Conservation (phyloP, 192 early-diverging fungal genomes). For the Jimgerdemannia lactiflua region DNA sequence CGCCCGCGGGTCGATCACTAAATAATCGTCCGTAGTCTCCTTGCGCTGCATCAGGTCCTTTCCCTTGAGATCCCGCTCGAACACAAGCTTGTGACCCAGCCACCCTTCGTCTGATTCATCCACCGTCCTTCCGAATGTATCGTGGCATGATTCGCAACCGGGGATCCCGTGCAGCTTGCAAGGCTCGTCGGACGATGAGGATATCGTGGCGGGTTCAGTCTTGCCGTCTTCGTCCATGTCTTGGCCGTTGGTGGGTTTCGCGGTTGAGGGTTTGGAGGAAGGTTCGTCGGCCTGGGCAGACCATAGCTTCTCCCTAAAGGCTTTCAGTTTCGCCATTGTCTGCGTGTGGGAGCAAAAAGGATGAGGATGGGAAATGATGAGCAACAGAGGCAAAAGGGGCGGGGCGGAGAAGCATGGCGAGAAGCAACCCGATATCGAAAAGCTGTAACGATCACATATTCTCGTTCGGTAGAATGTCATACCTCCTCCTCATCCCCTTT, state of each 20-base stretch:
- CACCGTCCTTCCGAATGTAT: conserved; percentile 41
- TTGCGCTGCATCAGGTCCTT: conserved; percentile 51
- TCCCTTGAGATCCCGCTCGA: conserved; percentile 66
- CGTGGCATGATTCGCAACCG: conserved; percentile 68
- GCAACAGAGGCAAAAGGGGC: no score
- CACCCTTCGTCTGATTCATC: conserved; percentile 58
- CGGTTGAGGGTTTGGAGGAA: no score
- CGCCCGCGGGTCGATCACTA: conserved; percentile 62
- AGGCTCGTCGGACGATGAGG: conserved; percentile 1
- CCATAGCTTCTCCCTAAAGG: conserved; percentile 52
- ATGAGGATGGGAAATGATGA: no score
- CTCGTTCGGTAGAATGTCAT: no score
- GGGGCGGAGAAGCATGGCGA: no score
- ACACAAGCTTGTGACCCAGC: conserved; percentile 76
- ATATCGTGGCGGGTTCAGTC: no score
- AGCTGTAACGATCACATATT: no score
- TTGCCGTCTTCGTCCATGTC: conserved; percentile 30
- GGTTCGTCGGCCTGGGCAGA: conserved; percentile 10
- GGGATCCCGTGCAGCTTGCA: conserved; percentile 71
- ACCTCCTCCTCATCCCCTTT: no score
- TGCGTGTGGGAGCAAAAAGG: no score
- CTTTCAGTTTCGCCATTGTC: conserved; percentile 45
- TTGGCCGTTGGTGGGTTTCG: conserved; percentile 2
- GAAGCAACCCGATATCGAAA: no score
- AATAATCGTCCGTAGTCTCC: conserved; percentile 60